A percentile compares a stretch with the other conserved stretches of the same genome.
Evolutionary conservation across 2,329 filamentous ascomycete genomes (phyloP).

Genomic region (Trichoderma guizhouense): DNA sequence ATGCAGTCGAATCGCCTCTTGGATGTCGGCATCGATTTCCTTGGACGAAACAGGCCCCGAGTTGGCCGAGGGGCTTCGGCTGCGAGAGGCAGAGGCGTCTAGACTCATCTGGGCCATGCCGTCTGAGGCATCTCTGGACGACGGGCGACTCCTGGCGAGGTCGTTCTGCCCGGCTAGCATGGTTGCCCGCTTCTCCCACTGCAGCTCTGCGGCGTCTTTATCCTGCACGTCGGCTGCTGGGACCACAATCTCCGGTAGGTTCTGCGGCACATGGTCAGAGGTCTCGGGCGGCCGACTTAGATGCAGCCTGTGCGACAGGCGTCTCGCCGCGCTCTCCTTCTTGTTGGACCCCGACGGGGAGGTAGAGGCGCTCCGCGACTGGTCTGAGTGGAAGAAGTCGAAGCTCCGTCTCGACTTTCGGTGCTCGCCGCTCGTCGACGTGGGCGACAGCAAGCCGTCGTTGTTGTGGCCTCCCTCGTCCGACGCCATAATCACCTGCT

Average conservation of each 20-base stretch:
- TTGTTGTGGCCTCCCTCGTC: slow-evolving; percentile 29
- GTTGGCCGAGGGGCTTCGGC: slow-evolving; percentile 24
- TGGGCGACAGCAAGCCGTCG: slow-evolving; percentile 31
- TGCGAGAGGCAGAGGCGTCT: background rate
- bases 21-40: slow-evolving; percentile 68
- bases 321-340: slow-evolving; percentile 35
- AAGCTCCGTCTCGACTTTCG: slow-evolving; percentile 38
- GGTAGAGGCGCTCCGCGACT: slow-evolving; percentile 48
- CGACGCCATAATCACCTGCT: slow-evolving; percentile 76
- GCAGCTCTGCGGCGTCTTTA: slow-evolving; percentile 55
- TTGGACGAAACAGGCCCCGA: slow-evolving; percentile 43
- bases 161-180: slow-evolving; percentile 68
- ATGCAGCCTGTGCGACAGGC: slow-evolving; percentile 69
- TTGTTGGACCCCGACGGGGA: slow-evolving; percentile 40
- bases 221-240: slow-evolving; percentile 42
- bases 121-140: slow-evolving; percentile 34
- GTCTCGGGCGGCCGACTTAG: slow-evolving; percentile 56
- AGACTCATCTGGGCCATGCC: slow-evolving; percentile 30
- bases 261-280: slow-evolving; percentile 71
- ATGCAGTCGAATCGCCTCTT: slow-evolving; percentile 92
- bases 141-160: slow-evolving; percentile 42
- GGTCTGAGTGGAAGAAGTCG: slow-evolving; percentile 44
- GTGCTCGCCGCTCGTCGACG: slow-evolving; percentile 31
- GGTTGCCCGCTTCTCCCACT: slow-evolving; percentile 95
- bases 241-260: slow-evolving; percentile 71